Base-by-base conservation (phyloP, 2,329 filamentous ascomycete genomes). In the Microsporum canis region DNA sequence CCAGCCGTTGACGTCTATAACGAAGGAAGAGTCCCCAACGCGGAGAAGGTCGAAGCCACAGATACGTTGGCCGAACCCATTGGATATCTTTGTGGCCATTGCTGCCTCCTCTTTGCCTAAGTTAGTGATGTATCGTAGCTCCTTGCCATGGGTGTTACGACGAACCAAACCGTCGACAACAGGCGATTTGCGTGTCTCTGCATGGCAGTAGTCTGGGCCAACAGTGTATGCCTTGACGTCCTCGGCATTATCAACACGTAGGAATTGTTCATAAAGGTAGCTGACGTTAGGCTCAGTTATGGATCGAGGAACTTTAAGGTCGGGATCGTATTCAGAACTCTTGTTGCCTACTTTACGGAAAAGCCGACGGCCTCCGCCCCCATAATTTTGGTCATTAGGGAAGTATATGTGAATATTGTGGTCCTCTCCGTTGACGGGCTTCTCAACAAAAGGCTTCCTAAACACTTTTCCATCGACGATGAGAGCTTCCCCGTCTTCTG, bases 371-470 rank as follows among this genome's bases (percentile, higher is more conserved):
- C 91, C 95, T 62, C 94, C 94, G 56, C 92, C 91, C 3, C 91
- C 91, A 56, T 88, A 83, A 47, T 89, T 88, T 62, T 77, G 71
- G 63, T 75, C 73, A 64, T 86, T 88, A 27, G 92, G 89, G 70
- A 95, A 97, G 76, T 97, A 99, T 61, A 99, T 96, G 75, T 95
- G 88, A 68, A 99, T 96, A 72, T 99, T 99, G 77, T 99, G 94
- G 70, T 99, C 92, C 75, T 99, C 94, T 38, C 94, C 94, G 70
- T 89, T 96, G n/a, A 91, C 91, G 0, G 94, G 94, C 73, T 99
- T 99, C 72, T 99, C 94, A 41, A 99, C 94, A 70, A 99, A 99
- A 0, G 94, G 94, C 71, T 99, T 99, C 67, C 82, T 87, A 53
- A 99, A 81, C 3, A 85, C 74, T 45, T 83, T 80, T 8, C 92